A percentile compares a stretch with the other conserved stretches of the same genome.
Evolutionary conservation across 2,329 filamentous ascomycete genomes (phyloP).

Genomic region (Trichoderma breve): DNA sequence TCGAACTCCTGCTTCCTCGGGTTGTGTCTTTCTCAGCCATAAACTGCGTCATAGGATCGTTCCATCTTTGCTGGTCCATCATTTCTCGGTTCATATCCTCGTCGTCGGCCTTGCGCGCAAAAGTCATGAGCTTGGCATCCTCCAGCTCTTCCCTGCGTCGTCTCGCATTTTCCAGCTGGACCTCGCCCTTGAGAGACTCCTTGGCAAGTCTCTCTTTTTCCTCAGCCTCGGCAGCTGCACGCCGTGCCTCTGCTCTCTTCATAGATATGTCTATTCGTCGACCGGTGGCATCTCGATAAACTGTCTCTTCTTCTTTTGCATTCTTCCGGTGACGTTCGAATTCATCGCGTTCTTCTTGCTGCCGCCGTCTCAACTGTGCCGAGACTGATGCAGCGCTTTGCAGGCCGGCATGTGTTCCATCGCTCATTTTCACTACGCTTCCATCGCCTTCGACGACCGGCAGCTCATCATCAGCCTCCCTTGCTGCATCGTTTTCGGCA

Average conservation of each 20-base stretch:
- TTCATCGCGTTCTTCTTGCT: conserved; percentile 59
- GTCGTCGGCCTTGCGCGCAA: conserved; percentile 82
- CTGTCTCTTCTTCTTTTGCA: conserved; percentile 68
- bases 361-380: conserved; percentile 63
- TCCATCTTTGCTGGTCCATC: conserved; percentile 77
- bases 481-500: conserved; percentile 59
- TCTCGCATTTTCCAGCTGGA: conserved; percentile 70
- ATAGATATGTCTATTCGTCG: conserved; percentile 91
- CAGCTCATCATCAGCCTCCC: conserved; percentile 48
- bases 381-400: conserved; percentile 80
- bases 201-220: conserved; percentile 67
- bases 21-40: conserved; percentile 48
- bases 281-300: conserved; percentile 92
- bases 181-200: conserved; percentile 77
- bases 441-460: conserved; percentile 46
- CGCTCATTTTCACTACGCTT: conserved; percentile 70
- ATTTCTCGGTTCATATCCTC: conserved; percentile 80
- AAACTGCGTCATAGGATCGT: conserved; percentile 87
- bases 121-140: conserved; percentile 77
- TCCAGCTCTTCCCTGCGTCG: conserved; percentile 65
- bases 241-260: conserved; percentile 83
- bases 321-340: conserved; percentile 46
- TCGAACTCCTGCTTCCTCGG: conserved; percentile 35
- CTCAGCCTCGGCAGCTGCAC: conserved; percentile 62
- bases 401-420: conserved; percentile 81